These are phyloP conservation scores for Penicillium odoratum DNA, from an alignment of 495 filamentous ascomycete species.

Conservation along the genomic window DNA sequence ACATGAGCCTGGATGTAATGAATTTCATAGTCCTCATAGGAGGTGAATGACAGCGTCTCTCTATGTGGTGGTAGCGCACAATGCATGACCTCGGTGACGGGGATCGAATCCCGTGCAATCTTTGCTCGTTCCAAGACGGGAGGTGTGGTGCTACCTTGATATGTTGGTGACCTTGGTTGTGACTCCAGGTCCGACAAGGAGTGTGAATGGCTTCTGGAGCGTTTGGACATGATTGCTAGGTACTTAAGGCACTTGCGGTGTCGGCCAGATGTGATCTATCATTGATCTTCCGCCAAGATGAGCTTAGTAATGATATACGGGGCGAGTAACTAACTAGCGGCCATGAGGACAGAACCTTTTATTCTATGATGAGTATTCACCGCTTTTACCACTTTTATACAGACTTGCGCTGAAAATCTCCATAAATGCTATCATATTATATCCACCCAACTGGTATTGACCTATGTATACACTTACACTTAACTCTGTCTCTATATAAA, in stretches of 20 bases:
- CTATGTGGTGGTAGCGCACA: constrained; percentile 81
- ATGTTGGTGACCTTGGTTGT: constrained; percentile 23
- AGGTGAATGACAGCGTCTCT: constrained; percentile 64
- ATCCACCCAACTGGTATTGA: too few species aligned
- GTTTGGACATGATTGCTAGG: constrained; percentile 56
- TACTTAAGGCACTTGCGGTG: constrained; percentile 10
- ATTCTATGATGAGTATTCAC: too few species aligned
- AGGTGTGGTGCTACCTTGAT: constrained; percentile 14
- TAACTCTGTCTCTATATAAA: too few species aligned
- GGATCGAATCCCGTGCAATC: constrained; percentile 23
- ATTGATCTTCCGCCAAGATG: too few species aligned
- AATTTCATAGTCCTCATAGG: constrained; percentile 80
- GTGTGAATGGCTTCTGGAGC: constrained; percentile 53
- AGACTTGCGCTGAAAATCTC: too few species aligned
- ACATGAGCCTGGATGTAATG: constrained; percentile 81
- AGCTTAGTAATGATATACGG: too few species aligned
- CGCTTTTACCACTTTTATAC: too few species aligned
- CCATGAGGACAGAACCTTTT: too few species aligned
- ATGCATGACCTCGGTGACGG: constrained; percentile 54
- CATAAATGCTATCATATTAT: too few species aligned
- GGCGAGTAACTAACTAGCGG: too few species aligned
- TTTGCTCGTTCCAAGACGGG: constrained; percentile 27
- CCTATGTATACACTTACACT: too few species aligned
- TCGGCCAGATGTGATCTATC: constrained; percentile 19
- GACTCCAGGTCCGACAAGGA: constrained; percentile 26